Evolutionary conservation across 768 basidiomycete species (phyloP).

Genomic region (Daedaleopsis nitida): DNA sequence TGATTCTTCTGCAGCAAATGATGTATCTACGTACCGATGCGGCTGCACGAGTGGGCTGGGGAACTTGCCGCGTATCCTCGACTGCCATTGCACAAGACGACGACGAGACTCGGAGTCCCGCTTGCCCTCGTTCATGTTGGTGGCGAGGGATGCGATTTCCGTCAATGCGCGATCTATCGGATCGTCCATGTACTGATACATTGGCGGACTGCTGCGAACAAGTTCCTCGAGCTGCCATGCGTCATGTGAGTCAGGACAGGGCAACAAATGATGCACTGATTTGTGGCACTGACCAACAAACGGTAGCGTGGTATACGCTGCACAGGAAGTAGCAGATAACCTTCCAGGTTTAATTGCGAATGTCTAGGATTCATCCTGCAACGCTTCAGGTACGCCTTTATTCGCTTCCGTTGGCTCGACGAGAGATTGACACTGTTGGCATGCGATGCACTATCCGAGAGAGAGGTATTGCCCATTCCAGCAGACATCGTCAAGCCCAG

Average conservation of each 20-base stretch:
- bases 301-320: conserved; percentile 98
- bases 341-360: conserved; percentile 92
- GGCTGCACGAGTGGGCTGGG: conserved; percentile 98
- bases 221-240: conserved; percentile 77
- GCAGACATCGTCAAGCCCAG: conserved; percentile 60
- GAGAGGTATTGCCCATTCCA: conserved; percentile 38
- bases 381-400: conserved; percentile 87
- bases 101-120: conserved; percentile 91
- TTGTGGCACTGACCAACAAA: conserved; percentile 63
- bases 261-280: background rate
- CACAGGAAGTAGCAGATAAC: conserved; percentile 91
- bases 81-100: conserved; percentile 89
- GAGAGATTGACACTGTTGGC: conserved; percentile 60
- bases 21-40: conserved; percentile 66
- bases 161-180: conserved; percentile 82
- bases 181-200: conserved; percentile 74
- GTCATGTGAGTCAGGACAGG: background rate
- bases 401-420: conserved; percentile 83
- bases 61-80: conserved; percentile 87
- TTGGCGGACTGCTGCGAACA: conserved; percentile 80
- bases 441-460: conserved; percentile 41
- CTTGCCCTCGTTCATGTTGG: conserved; percentile 98
- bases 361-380: conserved; percentile 89
- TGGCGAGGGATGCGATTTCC: conserved; percentile 87
- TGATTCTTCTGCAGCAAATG: background rate